Evolutionary conservation across 129 eudicot genomes (phyloP), one percentile per base, ranked within the genome.

Genomic region (Lonicera japonica): DNA sequence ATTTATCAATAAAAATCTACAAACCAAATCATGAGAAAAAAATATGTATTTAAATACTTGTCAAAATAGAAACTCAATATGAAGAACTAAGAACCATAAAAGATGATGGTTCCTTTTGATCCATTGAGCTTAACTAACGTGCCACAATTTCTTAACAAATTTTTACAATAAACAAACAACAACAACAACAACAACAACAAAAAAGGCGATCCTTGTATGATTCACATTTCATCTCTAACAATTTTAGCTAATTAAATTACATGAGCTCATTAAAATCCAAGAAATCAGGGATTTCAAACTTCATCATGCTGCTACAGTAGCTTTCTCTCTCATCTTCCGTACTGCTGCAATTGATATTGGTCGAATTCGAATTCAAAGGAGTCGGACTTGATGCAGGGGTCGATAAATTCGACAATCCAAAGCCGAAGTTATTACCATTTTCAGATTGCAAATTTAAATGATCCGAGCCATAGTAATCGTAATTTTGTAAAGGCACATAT

Each of bases 261-360:
- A 64, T 23, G 18, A 50, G 5, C 1, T 19, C 25, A 25, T 1
- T 64, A 15, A 61, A 5, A 12, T 61, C 48, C 14, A 25, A 8
- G 48, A 64, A 18, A 64, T 64, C 58, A 10, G 96, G 91, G 21
- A 81, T 78, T 67, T 88, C 94, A 74, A 81, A 88, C 75, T 80
- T 88, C 60, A 82, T 76, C 86, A 88, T 21, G 50, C 65, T 53
- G 62, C 89, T 84, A 80, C 84, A 81, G 53, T 79, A 79, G 56
- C 86, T 72, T 43, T 87, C 86, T 61, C 64, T 77, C 56, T 88
- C 96, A 19, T 88, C 86, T 45, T 88, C 94, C 0, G 64, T 60
- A 17, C 83, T 73, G 68, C 79, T 75, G 36, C 36, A 1, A 29
- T 29, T 29, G 22, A 80, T 70, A 8, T 64, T 61, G 0, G 83